These are phyloP conservation scores for Yamadazyma sp. DNA, from an alignment of 805 yeast genomes.

Conservation along the genomic window DNA sequence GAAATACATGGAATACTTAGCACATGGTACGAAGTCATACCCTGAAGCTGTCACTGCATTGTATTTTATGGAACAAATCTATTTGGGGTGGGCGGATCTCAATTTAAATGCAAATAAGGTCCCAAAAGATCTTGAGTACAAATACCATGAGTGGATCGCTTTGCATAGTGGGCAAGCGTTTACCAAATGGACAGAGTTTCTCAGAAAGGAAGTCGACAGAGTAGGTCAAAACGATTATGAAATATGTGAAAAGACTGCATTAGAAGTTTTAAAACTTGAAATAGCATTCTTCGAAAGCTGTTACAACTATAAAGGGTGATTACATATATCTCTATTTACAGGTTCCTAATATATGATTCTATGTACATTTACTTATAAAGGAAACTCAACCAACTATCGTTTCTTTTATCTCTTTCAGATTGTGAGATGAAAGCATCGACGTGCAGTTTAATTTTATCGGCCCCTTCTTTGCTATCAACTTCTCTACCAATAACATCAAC, in stretches of 20 bases:
- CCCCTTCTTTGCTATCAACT: slow-evolving; percentile 75
- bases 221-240: slow-evolving; percentile 18
- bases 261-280: slow-evolving; percentile 37
- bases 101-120: slow-evolving; percentile 16
- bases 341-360: neutral
- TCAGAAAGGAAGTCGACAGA: slow-evolving; percentile 41
- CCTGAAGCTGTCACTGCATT: slow-evolving; percentile 41
- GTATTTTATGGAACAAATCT: slow-evolving; percentile 49
- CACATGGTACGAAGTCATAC: slow-evolving; percentile 26
- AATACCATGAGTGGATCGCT: slow-evolving; percentile 49
- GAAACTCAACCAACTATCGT: slow-evolving; percentile 58
- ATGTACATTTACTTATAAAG: slow-evolving; percentile 40
- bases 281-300: slow-evolving; percentile 47
- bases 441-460: slow-evolving; percentile 70
- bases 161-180: slow-evolving; percentile 51
- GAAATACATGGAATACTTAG: slow-evolving; percentile 28
- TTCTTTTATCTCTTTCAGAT: slow-evolving; percentile 63
- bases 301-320: slow-evolving; percentile 22
- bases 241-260: slow-evolving; percentile 24
- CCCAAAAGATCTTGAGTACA: slow-evolving; percentile 36
- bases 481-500: slow-evolving; percentile 94
- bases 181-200: slow-evolving; percentile 46
- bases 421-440: slow-evolving; percentile 73
- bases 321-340: neutral
- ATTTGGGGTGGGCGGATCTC: slow-evolving; percentile 50